Percentiles rank a stretch among this genome's conserved stretches.
Conservation (phyloP, 1,284 basidiomycete species). For the Chalciporus piperatoides region DNA sequence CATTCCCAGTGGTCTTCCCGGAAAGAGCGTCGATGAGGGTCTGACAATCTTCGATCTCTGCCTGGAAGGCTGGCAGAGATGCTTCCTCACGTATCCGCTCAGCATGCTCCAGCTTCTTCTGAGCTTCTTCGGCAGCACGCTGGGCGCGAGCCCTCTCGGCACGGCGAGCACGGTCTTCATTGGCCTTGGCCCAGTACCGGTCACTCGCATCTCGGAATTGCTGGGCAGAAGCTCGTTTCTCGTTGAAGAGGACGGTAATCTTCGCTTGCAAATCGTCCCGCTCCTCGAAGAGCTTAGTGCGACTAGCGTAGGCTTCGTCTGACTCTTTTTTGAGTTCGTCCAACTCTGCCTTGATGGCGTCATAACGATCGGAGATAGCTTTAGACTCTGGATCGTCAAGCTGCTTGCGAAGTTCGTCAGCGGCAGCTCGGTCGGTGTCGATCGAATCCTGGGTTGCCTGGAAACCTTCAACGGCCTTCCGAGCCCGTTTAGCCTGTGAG, state of each 20-base stretch:
- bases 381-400: conserved; percentile 92
- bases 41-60: conserved; percentile 96
- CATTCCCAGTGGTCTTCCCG: conserved; percentile 63
- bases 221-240: conserved; percentile 74
- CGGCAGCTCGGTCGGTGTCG: conserved; percentile 70
- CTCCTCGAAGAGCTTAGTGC: conserved; percentile 86
- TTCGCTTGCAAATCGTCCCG: conserved; percentile 72
- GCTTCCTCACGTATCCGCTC: conserved; percentile 89
- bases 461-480: conserved; percentile 75
- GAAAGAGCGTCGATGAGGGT: conserved; percentile 90
- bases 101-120: conserved; percentile 80
- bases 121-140: conserved; percentile 78
- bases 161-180: conserved; percentile 81
- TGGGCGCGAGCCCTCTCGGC: conserved; percentile 79
- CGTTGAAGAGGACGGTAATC: conserved; percentile 70
- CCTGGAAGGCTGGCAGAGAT: conserved; percentile 84
- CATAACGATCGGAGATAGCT: conserved; percentile 79
- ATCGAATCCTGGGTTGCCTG: conserved; percentile 77
- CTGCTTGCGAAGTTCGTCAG: conserved; percentile 82
- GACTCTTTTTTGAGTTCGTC: conserved; percentile 83
- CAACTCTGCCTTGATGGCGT: conserved; percentile 82
- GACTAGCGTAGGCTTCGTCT: conserved; percentile 81
- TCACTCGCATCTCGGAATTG: conserved; percentile 81
- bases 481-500: conserved; percentile 62
- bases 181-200: conserved; percentile 74